Evolutionary conservation across 2,329 filamentous ascomycete genomes (phyloP), one percentile per base, ranked within the genome.

Genomic region (Penicillium sp.): DNA sequence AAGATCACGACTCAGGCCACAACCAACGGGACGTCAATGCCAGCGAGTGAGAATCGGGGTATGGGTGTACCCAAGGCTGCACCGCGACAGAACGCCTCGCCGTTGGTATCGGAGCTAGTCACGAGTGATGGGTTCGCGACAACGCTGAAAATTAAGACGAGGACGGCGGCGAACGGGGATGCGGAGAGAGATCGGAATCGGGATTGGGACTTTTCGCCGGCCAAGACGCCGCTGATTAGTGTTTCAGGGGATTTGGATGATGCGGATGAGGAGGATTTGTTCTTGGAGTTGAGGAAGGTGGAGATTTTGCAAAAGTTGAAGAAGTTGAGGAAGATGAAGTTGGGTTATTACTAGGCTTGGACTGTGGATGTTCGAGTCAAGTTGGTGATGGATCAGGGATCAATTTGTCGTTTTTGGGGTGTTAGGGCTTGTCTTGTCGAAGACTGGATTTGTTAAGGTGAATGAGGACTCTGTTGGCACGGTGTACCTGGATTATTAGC

Each of bases 281-380:
- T 71, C 10, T 58, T 76, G 53, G 73, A 76, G 58, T 48, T 76
- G 28, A 65, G 73, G 22, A 73, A 71, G 55, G 62, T 76, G 39
- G 73, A 76, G 60, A 72, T 76, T 48, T 50, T 75, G 35, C 72
- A 75, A 61, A 66, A 64, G 58, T 53, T 76, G 41, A 75, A 73
- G 65, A 71, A 63, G 35, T 39, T 75, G 48, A 63, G 63, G 41
- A 74, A 71, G 54, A 47, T 65, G 0, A 67, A 68, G 57, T 38
- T 64, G 17, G 54, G 48, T 4, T 66, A 66, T 51, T 61, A 63
- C 37, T 67, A 58, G 50, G 15, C n/a, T n/a, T 15, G 43, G 42
- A 8, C 7, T 15, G 20, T n/a, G 22, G 11, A 22, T 17, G 22
- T 43, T 39, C 4, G 6, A n/a, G 38, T n/a, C 15, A 12, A 25